Evolutionary conservation across 2,329 filamentous ascomycete species (phyloP), one percentile per base, ranked within the genome.

Genomic region (Aspergillus thermomutatus): DNA sequence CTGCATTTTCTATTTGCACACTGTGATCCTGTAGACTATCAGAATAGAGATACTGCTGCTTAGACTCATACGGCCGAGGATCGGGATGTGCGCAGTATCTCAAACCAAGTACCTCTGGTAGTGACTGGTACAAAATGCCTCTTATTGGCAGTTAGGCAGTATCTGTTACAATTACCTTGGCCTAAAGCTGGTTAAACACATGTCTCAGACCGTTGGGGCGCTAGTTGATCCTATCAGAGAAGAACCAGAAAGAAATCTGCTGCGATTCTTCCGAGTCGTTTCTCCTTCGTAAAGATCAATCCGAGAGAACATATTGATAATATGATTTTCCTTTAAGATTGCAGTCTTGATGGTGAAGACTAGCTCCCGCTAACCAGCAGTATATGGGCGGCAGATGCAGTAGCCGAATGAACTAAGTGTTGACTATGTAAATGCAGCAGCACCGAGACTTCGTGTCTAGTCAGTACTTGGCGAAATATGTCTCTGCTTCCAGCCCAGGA

Each of bases 171-270:
- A 17, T 37, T 17, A 17, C 31, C 14, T 7, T 17, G 31, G 14
- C 14, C 6, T 45, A 28, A 41, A 51, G 23, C 19, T 41, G 37
- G 46, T 17, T 45, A 23, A 21, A 51, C 31, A 28, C 47, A 41
- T 52, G 53, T 55, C 53, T 55, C 49, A 55, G 47, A 48, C 54
- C 53, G 37, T 43, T 21, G 45, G 56, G 11, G 50, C 47, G 53
- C 56, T 50, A 52, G 49, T 43, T 52, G 49, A 54, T 40, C 56
- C 56, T 52, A 52, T 53, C 56, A 49, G 56, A 52, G 52, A 37
- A 52, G 45, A 58, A 49, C 49, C 56, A 53, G 53, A 49, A 46
- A 47, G 37, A 55, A 37, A 48, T 41, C 26, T 52, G 11, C 53
- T 49, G 49, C 45, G 46, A 45, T 47, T 37, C 46, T 54, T 31